Conservation (phyloP, 805 yeast species). For the Candida pseudofarinosa region DNA sequence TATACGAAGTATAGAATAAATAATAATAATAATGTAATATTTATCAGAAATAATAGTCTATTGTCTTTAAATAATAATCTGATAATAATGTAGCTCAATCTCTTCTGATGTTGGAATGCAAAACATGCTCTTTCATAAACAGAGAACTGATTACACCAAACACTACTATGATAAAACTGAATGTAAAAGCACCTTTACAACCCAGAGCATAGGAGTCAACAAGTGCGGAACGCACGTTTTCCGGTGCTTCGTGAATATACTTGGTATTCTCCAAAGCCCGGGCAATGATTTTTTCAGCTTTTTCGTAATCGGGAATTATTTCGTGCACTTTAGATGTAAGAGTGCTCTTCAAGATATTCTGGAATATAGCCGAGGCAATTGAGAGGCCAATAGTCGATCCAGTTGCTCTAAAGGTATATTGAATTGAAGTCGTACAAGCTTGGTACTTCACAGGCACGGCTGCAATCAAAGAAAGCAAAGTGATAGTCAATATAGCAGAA, state of each 20-base stretch:
- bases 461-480: slow-evolving; percentile 70
- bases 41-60: no score
- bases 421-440: slow-evolving; percentile 86
- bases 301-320: slow-evolving; percentile 24
- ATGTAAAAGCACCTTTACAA: slow-evolving; percentile 51
- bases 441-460: slow-evolving; percentile 67
- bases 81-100: slow-evolving; percentile 15
- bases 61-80: no score
- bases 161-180: slow-evolving; percentile 38
- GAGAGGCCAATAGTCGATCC: slow-evolving; percentile 86
- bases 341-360: slow-evolving; percentile 35
- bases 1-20: no score
- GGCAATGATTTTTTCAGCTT: slow-evolving; percentile 42
- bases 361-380: slow-evolving; percentile 63
- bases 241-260: slow-evolving; percentile 52
- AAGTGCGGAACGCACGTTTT: slow-evolving; percentile 43
- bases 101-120: slow-evolving; percentile 51
- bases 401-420: slow-evolving; percentile 81
- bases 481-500: slow-evolving; percentile 64
- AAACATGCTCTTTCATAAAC: slow-evolving; percentile 53
- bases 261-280: slow-evolving; percentile 55
- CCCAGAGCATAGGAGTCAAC: slow-evolving; percentile 49
- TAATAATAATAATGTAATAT: no score
- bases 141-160: slow-evolving; percentile 40
- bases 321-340: slow-evolving; percentile 16